Evolutionary conservation across 2,329 filamentous ascomycete genomes (phyloP), one percentile per base, ranked within the genome.

Genomic region (Xylariaceae sp.): DNA sequence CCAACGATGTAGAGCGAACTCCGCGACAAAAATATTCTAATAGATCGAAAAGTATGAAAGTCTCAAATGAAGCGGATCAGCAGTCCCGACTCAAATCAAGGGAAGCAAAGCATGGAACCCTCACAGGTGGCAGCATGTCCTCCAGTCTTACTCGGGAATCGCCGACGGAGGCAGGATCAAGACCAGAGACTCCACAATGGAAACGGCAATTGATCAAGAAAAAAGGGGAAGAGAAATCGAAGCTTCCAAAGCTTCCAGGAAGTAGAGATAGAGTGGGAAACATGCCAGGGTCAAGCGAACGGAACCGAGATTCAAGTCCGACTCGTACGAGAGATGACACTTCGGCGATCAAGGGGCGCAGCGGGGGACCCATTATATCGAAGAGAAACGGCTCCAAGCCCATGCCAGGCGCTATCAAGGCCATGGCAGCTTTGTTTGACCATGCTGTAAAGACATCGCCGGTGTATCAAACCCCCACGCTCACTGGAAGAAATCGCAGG

Each of bases 341-440:
- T 27, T 27, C 22, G 22, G 7, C 22, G 22, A 7, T 27, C 7
- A 27, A 4, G 22, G 22, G 22, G 22, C 22, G 22, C 22, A 27
- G 22, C 22, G 22, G 4, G 22, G 22, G 22, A 4, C 22, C 22
- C 22, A 27, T 27, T 27, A 4, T 27, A 5, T 27, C 22, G 22
- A 4, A 27, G 22, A 27, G 22, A 27, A 27, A 27, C 4, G 22
- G 22, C 7, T 27, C 22, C 5, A 63, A 53, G 45, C 62, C 64
- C 0, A 47, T 55, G 3, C 59, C 56, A 18, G 72, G 62, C 18
- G 61, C 61, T 3, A 76, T 79, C 11, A 75, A 66, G 55, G 75
- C 74, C 2, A 78, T 81, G 68, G 72, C 77, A 4, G 77, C 77
- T 33, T 69, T 73, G 59, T 80, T 80, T 59, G 75, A 81, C 53